Percentiles rank a stretch among this genome's conserved stretches.
These are phyloP conservation scores for Lyophyllum decastes DNA, from an alignment of 768 basidiomycete species.

Conservation along the genomic window DNA sequence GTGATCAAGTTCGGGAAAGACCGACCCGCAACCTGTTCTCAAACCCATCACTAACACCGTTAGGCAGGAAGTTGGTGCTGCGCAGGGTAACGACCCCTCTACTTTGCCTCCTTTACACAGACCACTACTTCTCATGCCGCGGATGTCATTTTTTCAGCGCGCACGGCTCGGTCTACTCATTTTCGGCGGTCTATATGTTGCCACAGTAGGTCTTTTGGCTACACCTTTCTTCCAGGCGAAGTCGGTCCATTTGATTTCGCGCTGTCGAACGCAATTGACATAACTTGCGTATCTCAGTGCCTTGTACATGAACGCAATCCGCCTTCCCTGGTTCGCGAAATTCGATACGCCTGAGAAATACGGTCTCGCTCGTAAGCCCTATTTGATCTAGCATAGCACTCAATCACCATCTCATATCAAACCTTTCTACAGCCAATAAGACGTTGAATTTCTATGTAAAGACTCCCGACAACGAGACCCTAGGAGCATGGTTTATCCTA, in stretches of 20 bases:
- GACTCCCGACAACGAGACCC: conserved; percentile 73
- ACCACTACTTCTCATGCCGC: conserved; percentile 4
- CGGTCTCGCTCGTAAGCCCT: conserved; percentile 69
- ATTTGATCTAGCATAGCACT: neutral
- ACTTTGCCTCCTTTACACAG: neutral
- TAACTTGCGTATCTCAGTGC: conserved; percentile 23
- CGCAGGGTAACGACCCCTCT: neutral
- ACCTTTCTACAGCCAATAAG: conserved; percentile 61
- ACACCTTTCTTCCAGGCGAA: conserved; percentile 71
- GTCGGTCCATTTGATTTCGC: conserved; percentile 40
- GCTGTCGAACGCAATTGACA: neutral
- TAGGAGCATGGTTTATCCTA: conserved; percentile 88
- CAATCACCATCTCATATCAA: neutral
- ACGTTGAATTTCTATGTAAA: conserved; percentile 69
- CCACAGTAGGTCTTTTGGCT: conserved; percentile 51
- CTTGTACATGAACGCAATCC: conserved; percentile 66
- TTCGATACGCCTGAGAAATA: conserved; percentile 75
- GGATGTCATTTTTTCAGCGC: conserved; percentile 8
- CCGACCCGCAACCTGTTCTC: neutral
- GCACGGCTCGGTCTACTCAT: conserved; percentile 36
- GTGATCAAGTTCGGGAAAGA: neutral
- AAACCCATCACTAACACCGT: too few species aligned
- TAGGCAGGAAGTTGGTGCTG: neutral
- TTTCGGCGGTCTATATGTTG: conserved; percentile 55
- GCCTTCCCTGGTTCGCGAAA: conserved; percentile 60